These are phyloP conservation scores for Saitozyma sp. DNA, from an alignment of 768 basidiomycete species.

Conservation along the genomic window DNA sequence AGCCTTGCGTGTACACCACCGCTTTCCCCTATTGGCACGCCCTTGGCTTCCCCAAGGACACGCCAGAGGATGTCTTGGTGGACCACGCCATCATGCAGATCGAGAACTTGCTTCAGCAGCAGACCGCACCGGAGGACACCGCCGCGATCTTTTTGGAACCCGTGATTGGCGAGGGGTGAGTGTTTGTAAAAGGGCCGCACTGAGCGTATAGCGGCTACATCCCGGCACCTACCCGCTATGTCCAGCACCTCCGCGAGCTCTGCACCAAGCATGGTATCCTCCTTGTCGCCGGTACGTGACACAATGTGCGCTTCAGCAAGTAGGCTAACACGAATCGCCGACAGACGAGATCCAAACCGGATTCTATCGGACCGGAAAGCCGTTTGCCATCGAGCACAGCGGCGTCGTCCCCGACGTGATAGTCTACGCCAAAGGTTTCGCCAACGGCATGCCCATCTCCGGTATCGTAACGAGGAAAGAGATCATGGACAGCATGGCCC, in stretches of 20 bases:
- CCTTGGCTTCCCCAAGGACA: slow-evolving; percentile 61
- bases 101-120: slow-evolving; percentile 74
- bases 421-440: slow-evolving; percentile 74
- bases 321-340: background rate
- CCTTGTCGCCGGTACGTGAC: slow-evolving; percentile 53
- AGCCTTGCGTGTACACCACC: slow-evolving; percentile 62
- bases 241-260: slow-evolving; percentile 72
- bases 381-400: slow-evolving; percentile 62
- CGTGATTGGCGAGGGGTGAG: slow-evolving; percentile 79
- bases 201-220: slow-evolving; percentile 66
- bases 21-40: slow-evolving; percentile 96
- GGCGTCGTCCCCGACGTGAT: slow-evolving; percentile 85
- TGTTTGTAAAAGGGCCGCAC: background rate
- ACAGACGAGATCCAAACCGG: slow-evolving; percentile 69
- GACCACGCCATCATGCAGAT: slow-evolving; percentile 73
- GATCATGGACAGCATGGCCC: slow-evolving; percentile 64
- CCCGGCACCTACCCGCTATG: slow-evolving; percentile 75
- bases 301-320: background rate
- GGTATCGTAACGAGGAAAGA: slow-evolving; percentile 79
- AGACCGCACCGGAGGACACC: slow-evolving; percentile 79
- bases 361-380: slow-evolving; percentile 79
- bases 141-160: slow-evolving; percentile 92
- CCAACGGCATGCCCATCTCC: slow-evolving; percentile 86
- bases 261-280: slow-evolving; percentile 85
- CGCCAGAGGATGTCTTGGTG: slow-evolving; percentile 63